Evolutionary conservation across 768 basidiomycete species (phyloP).

Genomic region (Coprinellus aureogranulatus): DNA sequence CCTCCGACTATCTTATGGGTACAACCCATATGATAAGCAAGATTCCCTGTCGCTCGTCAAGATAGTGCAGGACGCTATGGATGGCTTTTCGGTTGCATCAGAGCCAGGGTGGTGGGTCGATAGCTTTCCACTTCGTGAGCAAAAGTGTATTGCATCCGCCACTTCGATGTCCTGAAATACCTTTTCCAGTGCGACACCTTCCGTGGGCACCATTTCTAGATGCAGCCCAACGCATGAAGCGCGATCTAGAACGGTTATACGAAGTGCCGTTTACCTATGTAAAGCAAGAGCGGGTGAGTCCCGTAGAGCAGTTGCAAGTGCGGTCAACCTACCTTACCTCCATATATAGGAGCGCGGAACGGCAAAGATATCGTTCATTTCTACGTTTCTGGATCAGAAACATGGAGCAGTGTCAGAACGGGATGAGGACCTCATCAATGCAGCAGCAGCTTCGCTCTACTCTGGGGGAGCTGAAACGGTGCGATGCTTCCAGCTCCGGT

Average conservation of each 20-base stretch:
- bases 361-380: conserved; percentile 18
- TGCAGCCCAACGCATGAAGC: conserved; percentile 21
- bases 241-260: conserved; percentile 25
- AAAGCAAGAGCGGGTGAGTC: conserved; percentile 13
- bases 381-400: conserved; percentile 20
- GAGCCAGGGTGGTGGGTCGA: conserved; percentile 34
- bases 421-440: conserved; percentile 29
- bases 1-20: conserved; percentile 24
- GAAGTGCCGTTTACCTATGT: conserved; percentile 29
- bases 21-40: conserved; percentile 14
- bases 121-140: conserved; percentile 25
- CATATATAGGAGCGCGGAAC: conserved; percentile 18
- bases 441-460: conserved; percentile 28
- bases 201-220: conserved; percentile 34
- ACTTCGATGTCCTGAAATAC: no score
- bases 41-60: conserved; percentile 24
- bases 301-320: neutral
- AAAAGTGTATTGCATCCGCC: neutral
- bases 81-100: conserved; percentile 29
- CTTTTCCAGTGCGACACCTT: conserved; percentile 29
- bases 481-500: no score
- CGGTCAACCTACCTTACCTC: no score
- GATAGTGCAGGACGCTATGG: conserved; percentile 34
- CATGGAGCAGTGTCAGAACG: conserved; percentile 12
- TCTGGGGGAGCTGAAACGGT: conserved; percentile 18